phyloP scores from a whole-genome alignment of 2,329 filamentous ascomycete species.

The Colletotrichum endophyticum region DNA sequence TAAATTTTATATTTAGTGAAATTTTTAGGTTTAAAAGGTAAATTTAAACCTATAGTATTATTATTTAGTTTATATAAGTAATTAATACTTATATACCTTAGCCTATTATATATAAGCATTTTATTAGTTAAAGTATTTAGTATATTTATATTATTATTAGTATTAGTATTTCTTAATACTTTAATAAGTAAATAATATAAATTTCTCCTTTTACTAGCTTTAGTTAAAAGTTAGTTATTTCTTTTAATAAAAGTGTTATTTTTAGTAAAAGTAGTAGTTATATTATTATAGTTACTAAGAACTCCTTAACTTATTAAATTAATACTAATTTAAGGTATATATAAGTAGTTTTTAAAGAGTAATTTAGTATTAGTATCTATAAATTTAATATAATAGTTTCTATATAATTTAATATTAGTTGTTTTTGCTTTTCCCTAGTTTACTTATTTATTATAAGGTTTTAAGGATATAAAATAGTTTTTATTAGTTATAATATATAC shows the following conservation, averaged over 20 bases:
- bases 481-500: too few species aligned
- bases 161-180: not conserved
- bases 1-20: not conserved
- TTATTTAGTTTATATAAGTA: not conserved
- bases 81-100: not conserved
- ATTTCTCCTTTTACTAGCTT: too few species aligned
- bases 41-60: not conserved
- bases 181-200: not conserved
- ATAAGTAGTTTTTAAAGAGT: not conserved
- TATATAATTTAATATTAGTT: not conserved
- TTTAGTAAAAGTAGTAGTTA: not conserved
- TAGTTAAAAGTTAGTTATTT: not conserved
- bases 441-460: too few species aligned
- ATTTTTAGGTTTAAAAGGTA: not conserved
- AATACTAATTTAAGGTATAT: not conserved
- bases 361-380: not conserved
- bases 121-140: not conserved
- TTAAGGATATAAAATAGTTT: too few species aligned
- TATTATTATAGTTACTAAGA: not conserved
- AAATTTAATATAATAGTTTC: too few species aligned
- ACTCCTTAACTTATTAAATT: not conserved
- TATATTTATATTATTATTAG: not conserved
- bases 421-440: too few species aligned
- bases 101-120: not conserved
- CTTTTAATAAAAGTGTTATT: not conserved